Conservation (phyloP, 1,284 basidiomycete genomes). For the Rhodotorula sp. region DNA sequence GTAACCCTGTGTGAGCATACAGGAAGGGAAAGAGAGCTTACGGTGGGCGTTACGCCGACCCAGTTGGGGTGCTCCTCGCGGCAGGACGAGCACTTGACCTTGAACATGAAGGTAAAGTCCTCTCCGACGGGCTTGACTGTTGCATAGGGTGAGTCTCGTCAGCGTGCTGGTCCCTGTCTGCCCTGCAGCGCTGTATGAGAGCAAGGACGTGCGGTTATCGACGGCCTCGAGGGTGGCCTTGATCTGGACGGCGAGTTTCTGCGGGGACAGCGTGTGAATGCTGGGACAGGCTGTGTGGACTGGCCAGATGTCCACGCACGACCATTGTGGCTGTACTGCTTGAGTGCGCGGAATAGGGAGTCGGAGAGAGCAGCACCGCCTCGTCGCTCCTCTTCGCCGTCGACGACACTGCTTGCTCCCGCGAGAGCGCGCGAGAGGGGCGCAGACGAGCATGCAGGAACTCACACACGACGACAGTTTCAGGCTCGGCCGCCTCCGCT, state of each 20-base stretch:
- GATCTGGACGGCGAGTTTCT: conserved; percentile 41
- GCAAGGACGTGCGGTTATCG: conserved; percentile 28
- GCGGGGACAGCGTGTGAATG: not conserved
- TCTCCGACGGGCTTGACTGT: conserved; percentile 37
- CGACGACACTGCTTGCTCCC: not conserved
- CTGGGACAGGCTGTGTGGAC: accelerated
- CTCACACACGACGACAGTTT: not conserved
- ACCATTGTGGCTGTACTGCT: conserved; percentile 20
- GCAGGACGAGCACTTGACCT: conserved; percentile 34
- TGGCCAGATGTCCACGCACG: not conserved
- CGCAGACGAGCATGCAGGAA: not conserved
- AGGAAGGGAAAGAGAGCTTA: not conserved
- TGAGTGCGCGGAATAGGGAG: no score
- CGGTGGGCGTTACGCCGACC: conserved; percentile 38
- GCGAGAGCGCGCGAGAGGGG: no score
- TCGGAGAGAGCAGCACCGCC: not conserved
- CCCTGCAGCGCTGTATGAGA: no score
- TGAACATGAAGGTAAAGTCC: conserved; percentile 38
- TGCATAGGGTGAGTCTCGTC: not conserved
- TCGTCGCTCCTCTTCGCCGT: no score
- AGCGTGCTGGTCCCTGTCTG: not conserved
- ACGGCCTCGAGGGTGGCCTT: conserved; percentile 39
- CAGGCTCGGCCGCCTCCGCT: conserved; percentile 25
- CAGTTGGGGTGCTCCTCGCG: conserved; percentile 42
- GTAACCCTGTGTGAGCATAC: not conserved